These are phyloP conservation scores for Diaporthe sp. DNA, from an alignment of 2,329 filamentous ascomycete genomes.

Conservation along the genomic window DNA sequence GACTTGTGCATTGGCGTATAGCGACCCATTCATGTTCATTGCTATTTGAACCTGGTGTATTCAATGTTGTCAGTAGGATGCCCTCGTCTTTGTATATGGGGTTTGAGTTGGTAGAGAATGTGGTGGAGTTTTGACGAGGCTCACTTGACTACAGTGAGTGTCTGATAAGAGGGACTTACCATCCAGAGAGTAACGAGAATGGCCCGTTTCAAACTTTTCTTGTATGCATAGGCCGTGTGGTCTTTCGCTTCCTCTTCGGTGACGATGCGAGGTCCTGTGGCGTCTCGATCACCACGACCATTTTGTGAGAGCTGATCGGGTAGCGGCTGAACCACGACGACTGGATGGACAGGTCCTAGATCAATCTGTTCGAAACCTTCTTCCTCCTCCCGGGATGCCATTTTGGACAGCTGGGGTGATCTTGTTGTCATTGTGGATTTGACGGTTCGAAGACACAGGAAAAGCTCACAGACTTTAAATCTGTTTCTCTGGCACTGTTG, in stretches of 20 bases:
- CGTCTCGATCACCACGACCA: not conserved
- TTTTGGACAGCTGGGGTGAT: not conserved
- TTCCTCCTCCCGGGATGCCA: not conserved
- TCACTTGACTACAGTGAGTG: not conserved
- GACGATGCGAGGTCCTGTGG: not conserved
- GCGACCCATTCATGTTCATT: conserved; percentile 69
- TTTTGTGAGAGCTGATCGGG: not conserved
- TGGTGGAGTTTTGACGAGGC: not conserved
- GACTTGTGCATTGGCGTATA: conserved; percentile 62
- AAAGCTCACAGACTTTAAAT: not conserved
- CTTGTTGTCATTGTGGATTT: not conserved
- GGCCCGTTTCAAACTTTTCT: not conserved
- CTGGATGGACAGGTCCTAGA: not conserved
- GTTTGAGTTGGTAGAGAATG: not conserved
- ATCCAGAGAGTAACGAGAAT: conserved; percentile 5
- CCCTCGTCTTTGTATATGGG: not conserved
- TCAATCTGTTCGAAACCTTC: not conserved
- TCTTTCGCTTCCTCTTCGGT: conserved; percentile 14
- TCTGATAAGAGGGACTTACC: not conserved
- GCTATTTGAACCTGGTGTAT: conserved; percentile 56
- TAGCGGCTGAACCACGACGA: not conserved
- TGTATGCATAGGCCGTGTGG: not conserved
- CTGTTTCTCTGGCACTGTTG: no score
- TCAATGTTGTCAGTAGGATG: not conserved
- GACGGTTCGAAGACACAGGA: not conserved